Evolutionary conservation across 495 filamentous ascomycete genomes (phyloP).

Genomic region (Penicillium cosmopolitanum): DNA sequence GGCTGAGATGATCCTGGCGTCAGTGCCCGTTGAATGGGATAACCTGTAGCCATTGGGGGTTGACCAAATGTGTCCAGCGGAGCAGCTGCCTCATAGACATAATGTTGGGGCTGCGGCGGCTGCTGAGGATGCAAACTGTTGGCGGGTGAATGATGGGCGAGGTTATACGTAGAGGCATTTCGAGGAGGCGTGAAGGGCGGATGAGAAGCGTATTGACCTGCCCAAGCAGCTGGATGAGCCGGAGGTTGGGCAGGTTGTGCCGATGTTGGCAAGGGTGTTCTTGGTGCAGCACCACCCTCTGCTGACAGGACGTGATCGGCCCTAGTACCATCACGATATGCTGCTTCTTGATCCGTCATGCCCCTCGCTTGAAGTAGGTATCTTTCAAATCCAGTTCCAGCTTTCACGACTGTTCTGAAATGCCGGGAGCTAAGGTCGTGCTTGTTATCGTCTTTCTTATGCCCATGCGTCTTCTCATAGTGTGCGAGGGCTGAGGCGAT

Average conservation of each 20-base stretch:
- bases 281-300: background rate
- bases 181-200: background rate
- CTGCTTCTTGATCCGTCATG: conserved; percentile 2
- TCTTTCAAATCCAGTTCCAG: conserved; percentile 1
- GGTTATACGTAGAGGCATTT: background rate
- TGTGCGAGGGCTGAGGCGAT: conserved; percentile 5
- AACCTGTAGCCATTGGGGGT: background rate
- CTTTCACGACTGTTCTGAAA: conserved; percentile 4
- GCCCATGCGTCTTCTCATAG: background rate
- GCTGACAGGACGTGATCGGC: background rate
- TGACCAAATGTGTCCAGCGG: background rate
- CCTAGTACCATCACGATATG: background rate
- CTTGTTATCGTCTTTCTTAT: background rate
- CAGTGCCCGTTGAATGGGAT: background rate
- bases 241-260: background rate
- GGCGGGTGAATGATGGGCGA: background rate
- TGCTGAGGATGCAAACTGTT: background rate
- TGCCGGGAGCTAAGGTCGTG: background rate
- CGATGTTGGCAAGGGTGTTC: background rate
- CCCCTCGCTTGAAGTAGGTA: conserved; percentile 3
- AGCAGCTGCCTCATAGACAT: background rate
- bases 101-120: background rate
- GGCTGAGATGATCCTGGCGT: background rate
- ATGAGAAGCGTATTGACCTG: background rate
- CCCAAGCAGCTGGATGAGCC: background rate